Base-by-base conservation (phyloP, 2,329 filamentous ascomycete species). In the Lasiodiplodia hormozganensis region DNA sequence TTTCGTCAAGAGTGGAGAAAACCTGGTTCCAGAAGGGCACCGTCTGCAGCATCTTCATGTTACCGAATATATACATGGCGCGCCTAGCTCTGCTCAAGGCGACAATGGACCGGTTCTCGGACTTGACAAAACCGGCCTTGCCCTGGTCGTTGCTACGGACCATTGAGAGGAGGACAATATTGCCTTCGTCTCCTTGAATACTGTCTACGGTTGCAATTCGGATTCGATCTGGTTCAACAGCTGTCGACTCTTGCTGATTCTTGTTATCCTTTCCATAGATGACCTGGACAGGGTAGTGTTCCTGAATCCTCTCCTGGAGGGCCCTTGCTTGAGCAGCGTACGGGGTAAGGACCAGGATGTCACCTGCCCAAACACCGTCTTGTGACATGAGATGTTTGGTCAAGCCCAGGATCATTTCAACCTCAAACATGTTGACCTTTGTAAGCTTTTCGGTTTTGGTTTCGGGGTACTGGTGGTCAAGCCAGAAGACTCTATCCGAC, bases 161-260 rank as follows among this genome's bases (percentile, higher is more conserved):
- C 0, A 94, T 80, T 0, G 89, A 92, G 0, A 94, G 81, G 3
- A 94, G 81, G 0, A 94, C 82, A 10, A 94, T 80, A 60, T 91
- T 89, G 1, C 88, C 88, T 73, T 94, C 91, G 73, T 94, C 91
- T 0, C 91, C 92, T 72, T 94, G 90, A 67, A 92, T 94, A 70
- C 93, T 94, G 75, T 92, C 90, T 0, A 93, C 85, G 0, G 89
- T 93, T 0, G 89, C 88, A 0, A 90, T 76, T 3, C 52, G 31
- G 21, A 67, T 16, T 3, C 25, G n/a, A 0, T n/a, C 53, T 8
- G 25, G 25, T 14, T 5, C 12, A 34, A 21, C 21, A 25, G 14
- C 18, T 28, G 8, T n/a, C 43, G 49, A 10, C 21, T 72, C 72
- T 21, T 71, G 71, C 0, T 91, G 78, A 4, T 0, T 85, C 85